Evolutionary conservation across 331 rosid genomes (phyloP), one percentile per base, ranked within the genome.

Genomic region (Phaseolus coccineus): DNA sequence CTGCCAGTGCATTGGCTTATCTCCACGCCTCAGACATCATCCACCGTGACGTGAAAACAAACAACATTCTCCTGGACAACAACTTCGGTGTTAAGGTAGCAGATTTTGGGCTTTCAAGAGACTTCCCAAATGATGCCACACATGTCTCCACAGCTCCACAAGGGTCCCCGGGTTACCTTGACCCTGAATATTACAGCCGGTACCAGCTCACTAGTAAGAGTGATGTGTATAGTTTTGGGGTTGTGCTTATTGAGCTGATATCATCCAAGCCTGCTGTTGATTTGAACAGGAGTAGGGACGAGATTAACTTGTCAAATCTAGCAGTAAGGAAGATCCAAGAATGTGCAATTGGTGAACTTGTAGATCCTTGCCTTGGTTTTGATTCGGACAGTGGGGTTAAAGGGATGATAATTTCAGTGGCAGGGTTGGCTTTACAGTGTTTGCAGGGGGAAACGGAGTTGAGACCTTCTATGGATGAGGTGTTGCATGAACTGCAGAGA

Each of bases 71-170:
- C 48, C 90, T 94, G 0, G 94, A 91, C 63, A 47, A 37, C 80
- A 83, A 78, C 35, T 92, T 52, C 48, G 2, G 82, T 6, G 96
- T 92, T 11, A 90, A 92, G 82, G 96, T 94, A 59, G 96, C 94
- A 8, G 96, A 94, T 58, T 94, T 89, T 39, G 97, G 97, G 3
- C 89, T 92, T 46, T 92, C 98, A 42, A 76, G 98, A 15, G 70
- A 89, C 56, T 90, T 90, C 78, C 97, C 92, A 1, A 28, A 14
- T 0, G 85, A 92, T 24, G 94, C 87, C 30, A 87, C 91, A 0
- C 98, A 94, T 67, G 91, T 92, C 27, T 92, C 96, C 16, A 94
- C 93, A 1, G 89, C 94, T 42, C 96, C 97, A 50, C 97, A 90
- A 62, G 97, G 97, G 15, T 90, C 98, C 5, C 98, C 92, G 0